Evolutionary conservation across 2,329 filamentous ascomycete genomes (phyloP).

Genomic region (Colletotrichum shisoi): DNA sequence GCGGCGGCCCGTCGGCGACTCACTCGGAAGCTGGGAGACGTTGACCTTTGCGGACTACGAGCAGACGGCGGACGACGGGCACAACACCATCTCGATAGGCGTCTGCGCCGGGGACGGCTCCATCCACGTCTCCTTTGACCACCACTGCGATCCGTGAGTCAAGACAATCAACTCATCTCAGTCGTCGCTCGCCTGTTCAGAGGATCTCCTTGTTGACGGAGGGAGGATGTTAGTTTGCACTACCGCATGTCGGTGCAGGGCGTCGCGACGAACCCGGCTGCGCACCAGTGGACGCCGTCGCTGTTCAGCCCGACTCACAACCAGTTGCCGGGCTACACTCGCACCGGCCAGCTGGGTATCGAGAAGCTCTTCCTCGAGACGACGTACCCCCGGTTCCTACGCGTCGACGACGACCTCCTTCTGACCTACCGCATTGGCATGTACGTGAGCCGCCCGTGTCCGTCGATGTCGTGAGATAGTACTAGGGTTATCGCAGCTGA

Average conservation of each 20-base stretch:
- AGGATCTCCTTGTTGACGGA: background rate
- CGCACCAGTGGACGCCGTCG: constrained; percentile 23
- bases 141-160: constrained; percentile 37
- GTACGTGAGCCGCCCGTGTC: constrained; percentile 1
- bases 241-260: constrained; percentile 32
- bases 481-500: background rate
- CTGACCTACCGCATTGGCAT: constrained; percentile 36
- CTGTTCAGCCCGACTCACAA: constrained; percentile 36
- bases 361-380: constrained; percentile 36
- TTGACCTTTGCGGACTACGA: constrained; percentile 32
- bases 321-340: constrained; percentile 31
- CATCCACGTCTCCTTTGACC: constrained; percentile 33
- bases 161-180: background rate
- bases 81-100: constrained; percentile 36
- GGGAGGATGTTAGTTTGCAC: background rate
- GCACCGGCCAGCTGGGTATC: constrained; percentile 27
- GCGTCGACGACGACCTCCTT: constrained; percentile 27
- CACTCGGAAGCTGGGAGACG: constrained; percentile 20
- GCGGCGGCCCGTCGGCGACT: constrained; percentile 10
- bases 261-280: constrained; percentile 22
- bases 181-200: no score
- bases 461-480: no score
- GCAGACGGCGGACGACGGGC: constrained; percentile 37
- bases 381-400: constrained; percentile 29
- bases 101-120: constrained; percentile 30